Evolutionary conservation across 2,329 filamentous ascomycete species (phyloP), one percentile per base, ranked within the genome.

Genomic region (Pseudocercospora vitis): DNA sequence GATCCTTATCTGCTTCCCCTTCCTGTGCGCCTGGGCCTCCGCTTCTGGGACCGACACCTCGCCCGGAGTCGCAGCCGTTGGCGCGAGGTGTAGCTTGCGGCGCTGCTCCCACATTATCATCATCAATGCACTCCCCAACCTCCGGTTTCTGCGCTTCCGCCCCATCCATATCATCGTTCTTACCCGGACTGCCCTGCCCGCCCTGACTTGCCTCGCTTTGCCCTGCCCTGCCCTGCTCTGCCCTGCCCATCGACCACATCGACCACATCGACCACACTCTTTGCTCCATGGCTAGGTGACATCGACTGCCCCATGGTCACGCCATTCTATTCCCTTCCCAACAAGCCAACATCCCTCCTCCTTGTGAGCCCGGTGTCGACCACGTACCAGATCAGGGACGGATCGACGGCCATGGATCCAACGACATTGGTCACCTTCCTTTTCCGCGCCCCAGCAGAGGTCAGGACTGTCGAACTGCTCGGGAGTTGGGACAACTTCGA

Each of bases 401-500:
- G 48, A 55, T 52, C 48, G 39, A 45, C 53, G 16, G n/a, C n/a
- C n/a, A 70, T 71, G 67, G 69, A 71, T 50, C 60, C 65, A 28
- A 70, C 66, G 11, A 71, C 71, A 6, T 63, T 73, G 14, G 58
- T 72, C 28, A 70, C 71, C 4, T 73, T 73, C 51, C 57, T 68
- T n/a, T 70, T 71, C 59, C 64, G 62, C 55, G 60, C 65, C 21
- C 64, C 66, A 11, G 78, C 81, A 59, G 78, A 81, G 48, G 79
- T 84, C 58, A 78, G 80, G 59, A 86, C 86, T 39, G 88, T 96
- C 61, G 84, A 88, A 67, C 80, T 96, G 40, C 79, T 94, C 64
- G 92, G 92, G 58, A 96, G 91, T 59, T 97, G 92, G 92, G 91
- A 96, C 76, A 96, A 96, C 76, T 96, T 96, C 74, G 78, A 80